Conservation (phyloP, 805 yeast species). For the Kluyveromyces wickerhamii region DNA sequence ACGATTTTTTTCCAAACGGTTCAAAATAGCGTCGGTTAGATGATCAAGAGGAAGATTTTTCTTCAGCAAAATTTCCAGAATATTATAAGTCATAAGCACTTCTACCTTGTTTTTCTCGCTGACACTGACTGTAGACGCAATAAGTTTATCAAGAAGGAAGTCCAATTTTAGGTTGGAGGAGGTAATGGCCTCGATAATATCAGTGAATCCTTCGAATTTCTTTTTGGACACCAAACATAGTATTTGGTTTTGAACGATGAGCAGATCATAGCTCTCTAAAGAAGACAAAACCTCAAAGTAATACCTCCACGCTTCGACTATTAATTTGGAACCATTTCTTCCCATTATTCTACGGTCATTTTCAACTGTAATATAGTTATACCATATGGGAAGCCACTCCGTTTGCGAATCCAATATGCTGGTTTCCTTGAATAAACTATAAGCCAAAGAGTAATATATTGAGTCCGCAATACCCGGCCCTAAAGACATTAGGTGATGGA, state of each 20-base stretch:
- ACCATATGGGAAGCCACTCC: constrained; percentile 26
- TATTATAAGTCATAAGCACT: too few species aligned
- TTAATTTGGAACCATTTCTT: constrained; percentile 25
- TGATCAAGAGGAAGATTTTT: too few species aligned
- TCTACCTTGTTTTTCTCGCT: too few species aligned
- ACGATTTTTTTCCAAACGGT: too few species aligned
- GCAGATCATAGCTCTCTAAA: background rate
- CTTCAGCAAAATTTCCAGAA: too few species aligned
- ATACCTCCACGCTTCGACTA: constrained; percentile 26
- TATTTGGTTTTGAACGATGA: background rate
- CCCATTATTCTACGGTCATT: constrained; percentile 25
- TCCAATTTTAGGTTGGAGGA: background rate
- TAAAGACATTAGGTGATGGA: constrained; percentile 39
- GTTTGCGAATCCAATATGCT: constrained; percentile 14
- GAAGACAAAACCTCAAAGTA: constrained; percentile 16
- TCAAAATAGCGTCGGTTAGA: too few species aligned
- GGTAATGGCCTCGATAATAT: background rate
- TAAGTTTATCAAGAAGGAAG: constrained; percentile 5
- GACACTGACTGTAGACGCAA: too few species aligned
- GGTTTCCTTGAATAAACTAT: constrained; percentile 15
- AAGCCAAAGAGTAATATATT: constrained; percentile 35
- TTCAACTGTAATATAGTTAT: constrained; percentile 20
- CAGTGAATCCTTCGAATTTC: background rate
- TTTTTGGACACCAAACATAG: background rate
- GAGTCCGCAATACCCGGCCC: constrained; percentile 51